phyloP scores from a whole-genome alignment of 1,139 yeast species.

The Debaryomyces sp. region DNA sequence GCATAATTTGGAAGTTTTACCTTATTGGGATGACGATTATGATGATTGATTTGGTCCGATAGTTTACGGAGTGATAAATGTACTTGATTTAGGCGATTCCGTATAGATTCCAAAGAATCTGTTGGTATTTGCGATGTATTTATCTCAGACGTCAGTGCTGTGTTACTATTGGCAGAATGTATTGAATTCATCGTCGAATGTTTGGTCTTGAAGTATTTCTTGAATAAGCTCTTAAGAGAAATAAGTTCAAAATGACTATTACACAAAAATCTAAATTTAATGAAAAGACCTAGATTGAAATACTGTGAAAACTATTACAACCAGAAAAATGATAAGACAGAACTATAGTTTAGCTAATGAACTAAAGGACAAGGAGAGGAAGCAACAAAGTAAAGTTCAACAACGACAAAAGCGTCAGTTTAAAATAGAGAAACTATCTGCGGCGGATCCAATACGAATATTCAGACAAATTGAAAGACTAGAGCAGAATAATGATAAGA shows the following conservation, averaged over 20 bases:
- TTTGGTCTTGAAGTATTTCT: background rate
- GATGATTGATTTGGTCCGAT: conserved; percentile 45
- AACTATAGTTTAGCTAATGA: conserved; percentile 49
- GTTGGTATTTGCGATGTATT: conserved; percentile 35
- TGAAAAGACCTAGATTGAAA: background rate
- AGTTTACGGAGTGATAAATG: conserved; percentile 47
- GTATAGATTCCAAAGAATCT: conserved; percentile 45
- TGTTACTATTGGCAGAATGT: background rate
- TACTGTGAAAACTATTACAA: background rate
- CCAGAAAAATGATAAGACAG: conserved; percentile 38
- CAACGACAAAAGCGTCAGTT: conserved; percentile 40
- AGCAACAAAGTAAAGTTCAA: conserved; percentile 40
- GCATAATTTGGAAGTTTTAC: conserved; percentile 44
- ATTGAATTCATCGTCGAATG: background rate
- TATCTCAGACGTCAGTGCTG: conserved; percentile 5
- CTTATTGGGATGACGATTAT: conserved; percentile 41
- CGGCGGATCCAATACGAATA: conserved; percentile 37
- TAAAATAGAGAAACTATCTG: conserved; percentile 26
- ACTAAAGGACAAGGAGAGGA: conserved; percentile 40
- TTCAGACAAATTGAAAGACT: conserved; percentile 32
- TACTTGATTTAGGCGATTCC: conserved; percentile 48
- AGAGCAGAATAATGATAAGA: conserved; percentile 17
- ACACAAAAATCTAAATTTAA: background rate
- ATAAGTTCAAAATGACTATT: background rate
- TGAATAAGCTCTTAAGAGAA: background rate